Conservation (phyloP, 2,329 filamentous ascomycete genomes). For the Malbranchea zuffiana region DNA sequence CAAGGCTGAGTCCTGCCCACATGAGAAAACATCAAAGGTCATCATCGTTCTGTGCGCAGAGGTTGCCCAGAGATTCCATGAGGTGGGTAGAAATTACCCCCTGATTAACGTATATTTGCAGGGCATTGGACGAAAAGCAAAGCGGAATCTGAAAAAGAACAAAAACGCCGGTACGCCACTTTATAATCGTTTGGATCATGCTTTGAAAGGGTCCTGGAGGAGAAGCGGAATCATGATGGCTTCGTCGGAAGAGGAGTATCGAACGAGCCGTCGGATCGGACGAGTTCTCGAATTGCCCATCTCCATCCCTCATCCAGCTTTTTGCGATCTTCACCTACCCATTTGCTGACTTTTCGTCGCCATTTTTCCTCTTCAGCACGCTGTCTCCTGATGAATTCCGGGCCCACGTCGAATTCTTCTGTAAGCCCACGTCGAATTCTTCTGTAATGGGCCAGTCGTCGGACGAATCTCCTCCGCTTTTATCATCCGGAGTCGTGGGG, state of each 20-base stretch:
- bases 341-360: constrained; percentile 76
- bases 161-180: constrained; percentile 1
- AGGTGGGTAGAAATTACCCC: too few relatives aligned
- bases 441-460: constrained; percentile 84
- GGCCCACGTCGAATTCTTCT: constrained; percentile 95
- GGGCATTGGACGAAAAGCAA: constrained; percentile 11
- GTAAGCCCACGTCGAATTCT: constrained; percentile 93
- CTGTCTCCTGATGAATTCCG: constrained; percentile 81
- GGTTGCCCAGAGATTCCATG: too few relatives aligned
- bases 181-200: too few relatives aligned
- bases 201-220: not conserved
- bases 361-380: constrained; percentile 85
- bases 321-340: constrained; percentile 54
- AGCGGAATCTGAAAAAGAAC: constrained; percentile 5
- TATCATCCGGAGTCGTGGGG: constrained; percentile 28
- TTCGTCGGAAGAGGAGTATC: not conserved
- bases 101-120: too few relatives aligned
- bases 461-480: constrained; percentile 35
- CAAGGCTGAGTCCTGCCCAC: too few relatives aligned
- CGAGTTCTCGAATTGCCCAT: constrained; percentile 55
- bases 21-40: too few relatives aligned
- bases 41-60: too few relatives aligned
- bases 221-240: not conserved
- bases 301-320: constrained; percentile 51
- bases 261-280: constrained; percentile 16